These are phyloP conservation scores for Solanum raphanifolium DNA, from an alignment of 257 asterid genomes.

Conservation along the genomic window DNA sequence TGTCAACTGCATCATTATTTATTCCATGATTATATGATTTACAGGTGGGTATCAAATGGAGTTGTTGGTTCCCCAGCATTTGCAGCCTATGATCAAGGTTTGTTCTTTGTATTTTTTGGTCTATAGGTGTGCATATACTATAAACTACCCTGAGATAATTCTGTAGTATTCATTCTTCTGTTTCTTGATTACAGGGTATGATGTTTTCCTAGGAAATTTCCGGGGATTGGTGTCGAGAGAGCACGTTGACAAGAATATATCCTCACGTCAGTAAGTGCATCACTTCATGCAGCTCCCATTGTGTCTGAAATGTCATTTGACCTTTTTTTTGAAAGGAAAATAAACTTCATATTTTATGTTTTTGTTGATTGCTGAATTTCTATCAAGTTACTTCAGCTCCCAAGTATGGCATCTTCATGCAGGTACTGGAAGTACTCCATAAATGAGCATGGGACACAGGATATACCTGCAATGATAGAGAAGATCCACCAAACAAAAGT, in stretches of 20 bases:
- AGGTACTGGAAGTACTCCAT: constrained; percentile 93
- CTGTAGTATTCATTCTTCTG: not conserved
- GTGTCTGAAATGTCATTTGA: not conserved
- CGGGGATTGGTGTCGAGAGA: constrained; percentile 96
- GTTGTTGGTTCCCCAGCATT: constrained; percentile 99
- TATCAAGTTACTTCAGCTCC: not conserved
- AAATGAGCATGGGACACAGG: constrained; percentile 87
- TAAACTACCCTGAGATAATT: not conserved
- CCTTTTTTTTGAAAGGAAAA: not conserved
- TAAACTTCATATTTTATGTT: not conserved
- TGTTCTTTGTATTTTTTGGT: constrained; percentile 1
- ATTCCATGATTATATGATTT: constrained; percentile 3
- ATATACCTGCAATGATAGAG: constrained; percentile 93
- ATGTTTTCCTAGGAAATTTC: constrained; percentile 90
- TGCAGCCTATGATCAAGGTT: constrained; percentile 99
- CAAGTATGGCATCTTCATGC: constrained; percentile 15
- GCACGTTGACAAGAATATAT: constrained; percentile 62
- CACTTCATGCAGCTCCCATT: not conserved
- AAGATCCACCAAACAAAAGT: constrained; percentile 80
- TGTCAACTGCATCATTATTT: not conserved
- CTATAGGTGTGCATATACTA: not conserved
- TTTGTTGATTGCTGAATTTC: not conserved
- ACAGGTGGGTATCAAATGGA: constrained; percentile 97
- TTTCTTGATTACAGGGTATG: constrained; percentile 58
- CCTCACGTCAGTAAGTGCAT: constrained; percentile 71